Conservation (phyloP, 805 yeast genomes). For the Ogataea siamensis region DNA sequence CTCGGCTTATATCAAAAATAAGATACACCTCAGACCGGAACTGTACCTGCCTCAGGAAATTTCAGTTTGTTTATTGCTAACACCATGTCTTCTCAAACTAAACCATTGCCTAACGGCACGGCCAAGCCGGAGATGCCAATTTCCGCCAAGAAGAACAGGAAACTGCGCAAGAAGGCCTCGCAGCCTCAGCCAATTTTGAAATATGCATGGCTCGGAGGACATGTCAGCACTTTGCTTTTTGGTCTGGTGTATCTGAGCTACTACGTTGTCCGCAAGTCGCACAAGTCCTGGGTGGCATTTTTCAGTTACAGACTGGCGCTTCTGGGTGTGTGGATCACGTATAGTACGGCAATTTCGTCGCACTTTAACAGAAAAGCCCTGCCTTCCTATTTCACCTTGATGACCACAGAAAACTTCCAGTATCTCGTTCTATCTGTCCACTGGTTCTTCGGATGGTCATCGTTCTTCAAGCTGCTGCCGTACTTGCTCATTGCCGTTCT, state of each 20-base stretch:
- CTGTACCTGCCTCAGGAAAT: conserved; percentile 3
- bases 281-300: conserved; percentile 45
- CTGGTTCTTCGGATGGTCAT: conserved; percentile 65
- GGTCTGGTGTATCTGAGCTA: conserved; percentile 39
- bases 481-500: conserved; percentile 53
- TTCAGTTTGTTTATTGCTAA: conserved; percentile 5
- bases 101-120: conserved; percentile 8
- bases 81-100: conserved; percentile 6
- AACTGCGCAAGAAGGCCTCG: conserved; percentile 35
- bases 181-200: conserved; percentile 41
- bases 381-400: conserved; percentile 62
- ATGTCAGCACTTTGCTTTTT: conserved; percentile 42
- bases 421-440: conserved; percentile 50
- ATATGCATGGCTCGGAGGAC: conserved; percentile 58
- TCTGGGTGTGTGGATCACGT: conserved; percentile 53
- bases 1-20: too few species aligned
- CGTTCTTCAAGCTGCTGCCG: conserved; percentile 65
- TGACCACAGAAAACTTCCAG: conserved; percentile 78
- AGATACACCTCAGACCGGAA: conserved; percentile 2
- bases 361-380: conserved; percentile 54
- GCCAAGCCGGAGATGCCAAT: conserved; percentile 5
- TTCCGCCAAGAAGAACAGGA: conserved; percentile 27
- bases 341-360: conserved; percentile 52
- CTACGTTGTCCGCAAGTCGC: conserved; percentile 35
- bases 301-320: conserved; percentile 54